Evolutionary conservation across 805 yeast species (phyloP), one percentile per base, ranked within the genome.

Genomic region (Candida khao-thaluensis): DNA sequence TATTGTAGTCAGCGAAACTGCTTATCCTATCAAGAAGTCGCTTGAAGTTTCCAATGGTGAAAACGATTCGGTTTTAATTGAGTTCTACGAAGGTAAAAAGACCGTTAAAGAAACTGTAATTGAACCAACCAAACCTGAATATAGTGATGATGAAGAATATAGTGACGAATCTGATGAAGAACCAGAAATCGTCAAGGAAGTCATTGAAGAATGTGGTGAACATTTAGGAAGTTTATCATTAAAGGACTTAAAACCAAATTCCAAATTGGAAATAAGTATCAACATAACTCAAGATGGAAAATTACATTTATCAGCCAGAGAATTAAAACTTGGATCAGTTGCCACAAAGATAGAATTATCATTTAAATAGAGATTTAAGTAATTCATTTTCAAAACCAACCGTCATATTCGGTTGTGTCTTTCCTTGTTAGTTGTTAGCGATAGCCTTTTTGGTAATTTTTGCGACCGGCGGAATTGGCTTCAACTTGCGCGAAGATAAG

Each of bases 11-110:
- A 77, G 81, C 37, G 91, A 89, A 69, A 86, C 98, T 39, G 86
- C 96, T 20, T 81, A 81, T 64, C 99, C 99, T 50, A 85, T 87
- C 57, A 85, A 87, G 67, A 85, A 82, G 66, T 69, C 87, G 11
- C 53, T 85, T 45, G 69, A 77, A 37, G 73, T 91, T 51, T 72
- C 76, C 48, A 77, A 79, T 53, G 81, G 82, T 37, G 75, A 71
- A 33, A 81, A 74, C 37, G 74, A 81, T 43, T 50, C 61, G 17
- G 85, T 80, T 30, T 67, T 80, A 38, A 62, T 93, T 45, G 81
- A 82, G 58, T 75, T 93, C 48, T 82, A 74, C 63, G 97, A 90
- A 69, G 96, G 93, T 64, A 82, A 83, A 62, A 78, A 90, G 59
- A 77, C 85, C 52, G 71, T 90, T 53, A 81, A 82, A 68, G 95